Evolutionary conservation across 2,329 filamentous ascomycete species (phyloP), one percentile per base, ranked within the genome.

Genomic region (Penicillium sp.): DNA sequence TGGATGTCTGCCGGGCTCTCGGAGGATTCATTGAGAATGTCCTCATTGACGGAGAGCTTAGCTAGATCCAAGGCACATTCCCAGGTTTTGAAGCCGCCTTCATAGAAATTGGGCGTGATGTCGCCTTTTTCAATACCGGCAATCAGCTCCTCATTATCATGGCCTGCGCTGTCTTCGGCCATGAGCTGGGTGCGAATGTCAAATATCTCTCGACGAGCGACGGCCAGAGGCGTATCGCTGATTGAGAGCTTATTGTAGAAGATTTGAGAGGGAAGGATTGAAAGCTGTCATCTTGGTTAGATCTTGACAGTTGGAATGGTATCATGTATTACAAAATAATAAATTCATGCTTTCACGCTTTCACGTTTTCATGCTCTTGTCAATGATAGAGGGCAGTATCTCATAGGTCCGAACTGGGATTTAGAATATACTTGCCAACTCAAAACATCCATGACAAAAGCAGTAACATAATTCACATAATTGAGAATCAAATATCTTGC

Each of bases 61-160:
- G 81, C 83, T 12, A 88, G 76, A 62, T 87, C 84, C 40, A 85
- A 61, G 11, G 83, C 81, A 69, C 84, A 87, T 71, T 88, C 85
- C 85, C 85, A 88, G 17, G 84, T 87, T 67, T 88, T 88, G 73
- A 87, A 86, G 5, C 85, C 85, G 58, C 85, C 85, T 73, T 88
- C 85, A 67, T 88, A 88, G 64, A 87, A 74, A 57, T 83, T 81
- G 26, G 82, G 80, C 42, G 78, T 78, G 51, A 87, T 77, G 64
- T 87, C 84, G 3, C 81, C 80, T 51, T 81, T 75, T 49, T 80
- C 77, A 4, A 85, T 74, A 9, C 80, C 78, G 1, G 75, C 67
- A 37, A 79, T 72, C 22, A 80, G 68, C 35, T 71, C 67, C 36
- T 78, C 75, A 52, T 77, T 78, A 22, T 72, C 68, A 22, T 76